Percentiles rank a stretch among this genome's conserved stretches.
These are phyloP conservation scores for Silybum marianum DNA, from an alignment of 129 eudicot genomes.

Conservation along the genomic window DNA sequence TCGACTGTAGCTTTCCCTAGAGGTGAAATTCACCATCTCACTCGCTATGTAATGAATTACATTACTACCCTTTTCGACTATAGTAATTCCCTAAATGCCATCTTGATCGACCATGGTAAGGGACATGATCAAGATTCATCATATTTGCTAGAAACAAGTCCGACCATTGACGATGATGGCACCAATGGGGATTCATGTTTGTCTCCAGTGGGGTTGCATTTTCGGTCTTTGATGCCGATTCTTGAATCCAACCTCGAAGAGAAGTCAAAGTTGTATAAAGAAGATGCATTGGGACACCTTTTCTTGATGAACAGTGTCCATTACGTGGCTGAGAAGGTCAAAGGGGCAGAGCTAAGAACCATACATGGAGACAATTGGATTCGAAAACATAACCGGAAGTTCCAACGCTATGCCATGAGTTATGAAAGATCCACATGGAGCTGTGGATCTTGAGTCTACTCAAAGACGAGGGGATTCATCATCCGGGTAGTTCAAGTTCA, in stretches of 20 bases:
- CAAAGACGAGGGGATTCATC: conserved; percentile 64
- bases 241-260: conserved; percentile 66
- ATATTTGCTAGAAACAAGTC: conserved; percentile 48
- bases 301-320: conserved; percentile 27
- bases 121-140: conserved; percentile 33
- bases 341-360: conserved; percentile 64
- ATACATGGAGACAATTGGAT: conserved; percentile 84
- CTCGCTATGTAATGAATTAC: conserved; percentile 67
- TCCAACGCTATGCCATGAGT: conserved; percentile 75
- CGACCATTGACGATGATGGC: conserved; percentile 44
- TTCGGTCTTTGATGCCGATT: conserved; percentile 50
- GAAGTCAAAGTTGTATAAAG: conserved; percentile 69
- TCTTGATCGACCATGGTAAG: conserved; percentile 53
- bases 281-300: conserved; percentile 62
- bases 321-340: conserved; percentile 87
- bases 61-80: conserved; percentile 58
- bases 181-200: conserved; percentile 8
- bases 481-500: conserved; percentile 56
- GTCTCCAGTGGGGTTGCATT: conserved; percentile 56
- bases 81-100: conserved; percentile 55
- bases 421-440: conserved; percentile 88
- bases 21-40: conserved; percentile 60
- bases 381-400: conserved; percentile 65
- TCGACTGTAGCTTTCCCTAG: conserved; percentile 70
- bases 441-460: conserved; percentile 61